Percentiles rank a stretch among this genome's conserved stretches.
phyloP scores from a whole-genome alignment of 495 filamentous ascomycete species.

The Neurospora tetraspora region DNA sequence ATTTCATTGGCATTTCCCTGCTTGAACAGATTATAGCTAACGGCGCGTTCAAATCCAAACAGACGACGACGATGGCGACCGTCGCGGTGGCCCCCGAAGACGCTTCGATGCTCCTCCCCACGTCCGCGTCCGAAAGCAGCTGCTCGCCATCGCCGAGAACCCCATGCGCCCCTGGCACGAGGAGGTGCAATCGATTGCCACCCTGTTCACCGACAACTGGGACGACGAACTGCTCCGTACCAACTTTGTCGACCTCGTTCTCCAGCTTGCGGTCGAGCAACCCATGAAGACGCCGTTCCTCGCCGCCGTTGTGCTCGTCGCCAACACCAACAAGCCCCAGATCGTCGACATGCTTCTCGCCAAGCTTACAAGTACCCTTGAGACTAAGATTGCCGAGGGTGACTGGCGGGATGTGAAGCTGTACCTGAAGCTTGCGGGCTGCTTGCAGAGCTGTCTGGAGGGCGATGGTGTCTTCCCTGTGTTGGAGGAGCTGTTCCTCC shows the following conservation, averaged over 20 bases:
- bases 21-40: neutral
- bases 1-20: neutral
- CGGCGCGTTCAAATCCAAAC: neutral
- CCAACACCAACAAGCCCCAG: slow-evolving; percentile 64
- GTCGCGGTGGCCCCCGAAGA: slow-evolving; percentile 62
- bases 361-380: slow-evolving; percentile 45
- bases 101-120: slow-evolving; percentile 70
- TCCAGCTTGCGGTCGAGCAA: slow-evolving; percentile 79
- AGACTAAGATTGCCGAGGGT: slow-evolving; percentile 55
- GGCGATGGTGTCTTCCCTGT: slow-evolving; percentile 80
- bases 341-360: slow-evolving; percentile 57
- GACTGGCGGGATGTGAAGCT: slow-evolving; percentile 89
- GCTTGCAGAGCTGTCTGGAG: slow-evolving; percentile 67
- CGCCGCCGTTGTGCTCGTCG: slow-evolving; percentile 65
- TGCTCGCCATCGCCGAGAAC: slow-evolving; percentile 78
- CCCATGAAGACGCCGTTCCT: slow-evolving; percentile 94
- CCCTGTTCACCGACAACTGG: slow-evolving; percentile 64
- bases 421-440: slow-evolving; percentile 73
- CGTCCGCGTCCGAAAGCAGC: slow-evolving; percentile 67
- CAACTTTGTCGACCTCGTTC: slow-evolving; percentile 57
- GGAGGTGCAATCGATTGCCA: slow-evolving; percentile 66
- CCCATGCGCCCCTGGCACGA: slow-evolving; percentile 73
- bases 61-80: slow-evolving; percentile 57
- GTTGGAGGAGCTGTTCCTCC: slow-evolving; percentile 72
- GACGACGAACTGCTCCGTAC: slow-evolving; percentile 57